Conservation (phyloP, 768 basidiomycete species). For the Amanita pallidorosea region DNA sequence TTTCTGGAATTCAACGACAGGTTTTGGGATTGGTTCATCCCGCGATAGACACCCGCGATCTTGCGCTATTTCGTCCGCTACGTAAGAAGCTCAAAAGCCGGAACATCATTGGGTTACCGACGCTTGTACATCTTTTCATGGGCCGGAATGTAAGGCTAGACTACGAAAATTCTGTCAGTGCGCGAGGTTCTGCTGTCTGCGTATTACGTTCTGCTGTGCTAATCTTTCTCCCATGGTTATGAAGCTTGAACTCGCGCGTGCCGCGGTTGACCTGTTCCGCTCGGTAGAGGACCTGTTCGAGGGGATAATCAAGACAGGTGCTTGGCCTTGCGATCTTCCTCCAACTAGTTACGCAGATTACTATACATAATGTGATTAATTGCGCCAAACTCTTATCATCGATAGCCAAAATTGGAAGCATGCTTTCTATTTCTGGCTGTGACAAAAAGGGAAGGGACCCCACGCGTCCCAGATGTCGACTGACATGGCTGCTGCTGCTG, state of each 20-base stretch:
- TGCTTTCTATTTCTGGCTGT: not conserved
- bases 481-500: conserved; percentile 2
- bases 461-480: not conserved
- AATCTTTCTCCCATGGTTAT: conserved; percentile 6
- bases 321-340: conserved; percentile 42
- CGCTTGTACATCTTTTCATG: conserved; percentile 35
- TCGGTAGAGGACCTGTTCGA: conserved; percentile 42
- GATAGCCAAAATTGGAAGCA: not conserved
- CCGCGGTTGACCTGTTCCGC: conserved; percentile 42
- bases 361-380: conserved; percentile 16
- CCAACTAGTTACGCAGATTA: conserved; percentile 22
- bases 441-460: not conserved
- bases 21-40: conserved; percentile 41
- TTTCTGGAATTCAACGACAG: conserved; percentile 16
- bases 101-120: conserved; percentile 25
- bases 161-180: conserved; percentile 36
- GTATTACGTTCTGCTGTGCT: conserved; percentile 5
- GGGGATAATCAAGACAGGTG: conserved; percentile 26
- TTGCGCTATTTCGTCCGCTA: conserved; percentile 41
- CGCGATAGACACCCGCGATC: conserved; percentile 41
- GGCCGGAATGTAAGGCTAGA: conserved; percentile 29
- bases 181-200: conserved; percentile 4
- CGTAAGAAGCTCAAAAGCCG: conserved; percentile 28
- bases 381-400: not conserved
- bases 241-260: conserved; percentile 39